Base-by-base conservation (phyloP, 805 yeast genomes). In the Alloascoidea hylecoeti region DNA sequence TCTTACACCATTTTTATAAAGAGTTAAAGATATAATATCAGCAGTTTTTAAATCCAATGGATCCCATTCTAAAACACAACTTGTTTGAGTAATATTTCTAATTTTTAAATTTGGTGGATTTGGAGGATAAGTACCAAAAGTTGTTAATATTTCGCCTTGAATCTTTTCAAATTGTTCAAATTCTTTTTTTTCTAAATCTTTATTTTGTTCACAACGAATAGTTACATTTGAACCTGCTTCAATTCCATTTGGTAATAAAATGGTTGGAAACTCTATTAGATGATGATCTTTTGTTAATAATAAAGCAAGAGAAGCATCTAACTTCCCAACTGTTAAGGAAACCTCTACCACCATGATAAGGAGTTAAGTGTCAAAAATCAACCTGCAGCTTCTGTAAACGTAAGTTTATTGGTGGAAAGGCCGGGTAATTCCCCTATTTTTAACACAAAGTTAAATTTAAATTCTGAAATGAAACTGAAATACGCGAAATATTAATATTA, bases 41-140 rank as follows among this genome's bases (percentile, higher is more conserved):
- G 96, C 78, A 1, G 94, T 79, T 5, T 95, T 96, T 40, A 86
- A 60, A 35, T 81, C 75, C 39, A 92, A 62, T 12, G 77, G 71
- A 42, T 86, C 96, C 98, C 98, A 92, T 53, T 84, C 94, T 44
- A 92, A 67, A 15, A 88, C 96, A 55, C 94, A 84, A 38, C 92
- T 78, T 0, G 98, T 92, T 55, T 92, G 98, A 2, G 98, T 89
- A 36, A 80, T 75, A 53, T 89, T 92, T 39, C 73, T 69, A 32
- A 76, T 63, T 39, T 72, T 69, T 44, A 92, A 65, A 15, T 66
- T 64, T 0, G 98, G 98, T 1, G 66, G 48, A 42, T 68, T 55
- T 15, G 98, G 97, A 46, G 71, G 68, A 42, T 72, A 62, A 17
- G 69, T 67, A 18, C 96, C 96, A 53, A 79, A 89, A 2, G 75